These are phyloP conservation scores for Microbotryum intermedium DNA, from an alignment of 1,284 basidiomycete species.

Conservation along the genomic window DNA sequence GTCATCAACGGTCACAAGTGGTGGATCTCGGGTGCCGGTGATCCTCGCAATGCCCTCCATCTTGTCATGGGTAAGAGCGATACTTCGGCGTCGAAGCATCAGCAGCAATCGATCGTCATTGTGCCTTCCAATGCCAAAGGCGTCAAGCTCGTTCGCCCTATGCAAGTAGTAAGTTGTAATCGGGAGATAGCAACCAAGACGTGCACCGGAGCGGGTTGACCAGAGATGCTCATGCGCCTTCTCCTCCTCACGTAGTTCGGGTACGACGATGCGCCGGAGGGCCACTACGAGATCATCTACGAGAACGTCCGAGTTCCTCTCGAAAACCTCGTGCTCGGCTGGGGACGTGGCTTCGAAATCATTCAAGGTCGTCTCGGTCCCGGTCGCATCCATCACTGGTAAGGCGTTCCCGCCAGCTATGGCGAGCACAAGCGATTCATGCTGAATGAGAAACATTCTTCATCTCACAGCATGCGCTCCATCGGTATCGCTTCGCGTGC, in stretches of 20 bases:
- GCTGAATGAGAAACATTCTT: no score
- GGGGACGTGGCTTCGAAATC: conserved; percentile 69
- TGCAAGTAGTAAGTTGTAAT: conserved; percentile 55
- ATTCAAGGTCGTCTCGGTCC: conserved; percentile 96
- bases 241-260: conserved; percentile 49
- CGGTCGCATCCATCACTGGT: conserved; percentile 89
- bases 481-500: conserved; percentile 81
- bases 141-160: conserved; percentile 78
- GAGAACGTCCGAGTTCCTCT: conserved; percentile 85
- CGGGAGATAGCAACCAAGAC: conserved; percentile 26
- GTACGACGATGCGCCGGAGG: conserved; percentile 74
- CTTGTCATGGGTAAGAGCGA: conserved; percentile 83
- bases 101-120: conserved; percentile 87
- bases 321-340: conserved; percentile 74
- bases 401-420: not conserved
- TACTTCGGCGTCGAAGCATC: conserved; percentile 46
- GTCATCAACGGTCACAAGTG: conserved; percentile 97
- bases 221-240: not conserved
- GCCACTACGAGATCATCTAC: conserved; percentile 91
- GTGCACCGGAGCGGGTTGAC: not conserved
- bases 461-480: conserved; percentile 62
- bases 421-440: no score
- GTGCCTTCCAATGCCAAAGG: conserved; percentile 81
- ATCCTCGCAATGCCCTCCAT: conserved; percentile 80
- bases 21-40: conserved; percentile 95